These are phyloP conservation scores for Cutaneotrichosporon sp. DNA, from an alignment of 1,284 basidiomycete species.

Conservation along the genomic window DNA sequence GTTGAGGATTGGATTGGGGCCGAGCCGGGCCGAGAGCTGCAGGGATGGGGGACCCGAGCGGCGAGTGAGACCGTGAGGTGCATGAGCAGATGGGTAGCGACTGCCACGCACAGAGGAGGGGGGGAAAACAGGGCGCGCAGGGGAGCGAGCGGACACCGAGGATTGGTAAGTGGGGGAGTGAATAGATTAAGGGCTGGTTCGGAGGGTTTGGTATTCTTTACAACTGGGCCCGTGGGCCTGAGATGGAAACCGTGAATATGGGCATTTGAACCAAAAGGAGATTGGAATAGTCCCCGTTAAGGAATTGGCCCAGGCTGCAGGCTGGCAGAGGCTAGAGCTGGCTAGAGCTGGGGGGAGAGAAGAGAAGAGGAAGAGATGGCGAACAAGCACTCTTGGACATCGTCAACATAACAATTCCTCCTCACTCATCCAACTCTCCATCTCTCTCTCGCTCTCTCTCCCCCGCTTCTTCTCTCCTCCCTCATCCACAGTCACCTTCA, in stretches of 20 bases:
- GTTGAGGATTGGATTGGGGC: too few relatives aligned
- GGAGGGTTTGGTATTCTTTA: not conserved
- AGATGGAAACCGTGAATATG: too few relatives aligned
- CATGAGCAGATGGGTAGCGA: too few relatives aligned
- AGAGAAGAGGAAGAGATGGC: not conserved
- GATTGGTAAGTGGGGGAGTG: not conserved
- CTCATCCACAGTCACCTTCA: not conserved
- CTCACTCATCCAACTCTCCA: conserved; percentile 2
- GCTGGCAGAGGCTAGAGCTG: too few relatives aligned
- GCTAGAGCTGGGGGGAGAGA: not conserved
- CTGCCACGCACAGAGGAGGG: too few relatives aligned
- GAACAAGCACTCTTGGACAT: not conserved
- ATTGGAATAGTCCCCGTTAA: too few relatives aligned
- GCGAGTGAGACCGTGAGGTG: not conserved
- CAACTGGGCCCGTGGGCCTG: too few relatives aligned
- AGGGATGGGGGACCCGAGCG: not conserved
- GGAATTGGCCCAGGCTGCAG: too few relatives aligned
- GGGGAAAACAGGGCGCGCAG: too few relatives aligned
- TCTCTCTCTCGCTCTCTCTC: not conserved
- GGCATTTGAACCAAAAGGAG: too few relatives aligned
- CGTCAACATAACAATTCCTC: not conserved
- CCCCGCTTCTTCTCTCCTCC: not conserved
- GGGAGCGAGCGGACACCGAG: not conserved
- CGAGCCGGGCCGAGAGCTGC: too few relatives aligned
- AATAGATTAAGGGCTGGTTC: not conserved